phyloP scores from a whole-genome alignment of 2,329 filamentous ascomycete species.

The Colletotrichum sp. region DNA sequence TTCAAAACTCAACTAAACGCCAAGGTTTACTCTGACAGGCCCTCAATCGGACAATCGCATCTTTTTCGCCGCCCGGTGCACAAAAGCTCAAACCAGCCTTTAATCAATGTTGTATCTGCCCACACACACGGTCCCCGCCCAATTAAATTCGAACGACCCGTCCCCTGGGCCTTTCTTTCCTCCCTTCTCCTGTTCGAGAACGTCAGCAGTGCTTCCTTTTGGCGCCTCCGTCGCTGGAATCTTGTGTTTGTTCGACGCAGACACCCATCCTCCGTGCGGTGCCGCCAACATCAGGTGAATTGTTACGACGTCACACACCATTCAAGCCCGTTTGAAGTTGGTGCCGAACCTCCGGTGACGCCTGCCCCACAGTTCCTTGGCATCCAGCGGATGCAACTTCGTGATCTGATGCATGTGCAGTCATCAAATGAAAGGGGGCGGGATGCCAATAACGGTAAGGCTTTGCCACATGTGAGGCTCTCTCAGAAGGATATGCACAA shows the following conservation, averaged over 20 bases:
- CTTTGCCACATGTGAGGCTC: not conserved
- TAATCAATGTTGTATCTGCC: not conserved
- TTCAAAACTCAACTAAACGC: not conserved
- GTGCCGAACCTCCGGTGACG: not conserved
- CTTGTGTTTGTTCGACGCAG: not conserved
- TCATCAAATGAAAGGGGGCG: not conserved
- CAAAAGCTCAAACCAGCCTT: constrained; percentile 8
- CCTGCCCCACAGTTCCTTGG: not conserved
- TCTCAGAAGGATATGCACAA: not conserved
- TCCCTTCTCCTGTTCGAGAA: not conserved
- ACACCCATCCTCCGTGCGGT: not conserved
- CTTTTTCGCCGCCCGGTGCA: not conserved
- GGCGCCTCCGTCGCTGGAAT: not conserved
- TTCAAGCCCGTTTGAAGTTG: not conserved
- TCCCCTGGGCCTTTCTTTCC: not conserved
- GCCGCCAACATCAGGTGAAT: not conserved
- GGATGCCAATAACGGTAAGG: not conserved
- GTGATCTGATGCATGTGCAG: not conserved
- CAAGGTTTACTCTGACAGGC: not conserved
- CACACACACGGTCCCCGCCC: not conserved
- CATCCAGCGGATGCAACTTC: not conserved
- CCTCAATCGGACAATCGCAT: not conserved
- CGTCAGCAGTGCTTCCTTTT: not conserved
- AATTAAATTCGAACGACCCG: constrained; percentile 5
- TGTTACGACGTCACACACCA: not conserved